Percentiles rank a stretch among this genome's conserved stretches.
Evolutionary conservation across 2,329 filamentous ascomycete species (phyloP).

Genomic region (Fusarium devonianum): DNA sequence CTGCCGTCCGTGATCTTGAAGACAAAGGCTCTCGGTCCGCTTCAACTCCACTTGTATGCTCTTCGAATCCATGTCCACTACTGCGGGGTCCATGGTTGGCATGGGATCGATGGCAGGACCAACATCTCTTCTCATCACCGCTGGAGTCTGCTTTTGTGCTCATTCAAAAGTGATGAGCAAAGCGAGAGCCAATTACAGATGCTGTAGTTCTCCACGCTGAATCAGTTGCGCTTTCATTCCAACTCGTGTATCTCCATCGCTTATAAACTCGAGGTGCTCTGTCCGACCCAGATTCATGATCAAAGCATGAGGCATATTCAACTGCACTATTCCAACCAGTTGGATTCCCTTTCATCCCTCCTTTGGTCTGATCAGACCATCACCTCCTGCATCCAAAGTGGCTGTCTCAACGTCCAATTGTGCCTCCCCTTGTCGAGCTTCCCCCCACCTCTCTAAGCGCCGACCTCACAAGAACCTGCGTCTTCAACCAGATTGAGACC

Average conservation of each 20-base stretch:
- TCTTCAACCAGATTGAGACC: too few relatives aligned
- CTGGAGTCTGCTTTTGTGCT: background rate
- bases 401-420: slow-evolving; percentile 36
- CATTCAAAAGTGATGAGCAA: too few relatives aligned
- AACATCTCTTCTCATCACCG: background rate
- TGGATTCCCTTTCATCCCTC: too few relatives aligned
- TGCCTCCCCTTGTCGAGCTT: slow-evolving; percentile 5
- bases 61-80: slow-evolving; percentile 6
- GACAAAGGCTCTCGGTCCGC: slow-evolving; percentile 13
- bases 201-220: too few relatives aligned
- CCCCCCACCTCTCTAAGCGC: slow-evolving; percentile 41
- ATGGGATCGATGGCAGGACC: slow-evolving; percentile 1
- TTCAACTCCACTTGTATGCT: slow-evolving; percentile 7
- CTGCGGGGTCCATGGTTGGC: slow-evolving; percentile 10
- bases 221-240: too few relatives aligned
- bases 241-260: too few relatives aligned
- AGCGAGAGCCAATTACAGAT: too few relatives aligned
- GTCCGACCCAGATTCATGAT: too few relatives aligned
- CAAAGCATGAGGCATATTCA: too few relatives aligned
- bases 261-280: too few relatives aligned
- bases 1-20: slow-evolving; percentile 1
- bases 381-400: slow-evolving; percentile 32
- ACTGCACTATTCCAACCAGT: too few relatives aligned
- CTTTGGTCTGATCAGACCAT: slow-evolving; percentile 10
- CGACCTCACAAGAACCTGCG: slow-evolving; percentile 19